Conservation (phyloP, 2,329 filamentous ascomycete genomes). For the Beauveria asiatica region DNA sequence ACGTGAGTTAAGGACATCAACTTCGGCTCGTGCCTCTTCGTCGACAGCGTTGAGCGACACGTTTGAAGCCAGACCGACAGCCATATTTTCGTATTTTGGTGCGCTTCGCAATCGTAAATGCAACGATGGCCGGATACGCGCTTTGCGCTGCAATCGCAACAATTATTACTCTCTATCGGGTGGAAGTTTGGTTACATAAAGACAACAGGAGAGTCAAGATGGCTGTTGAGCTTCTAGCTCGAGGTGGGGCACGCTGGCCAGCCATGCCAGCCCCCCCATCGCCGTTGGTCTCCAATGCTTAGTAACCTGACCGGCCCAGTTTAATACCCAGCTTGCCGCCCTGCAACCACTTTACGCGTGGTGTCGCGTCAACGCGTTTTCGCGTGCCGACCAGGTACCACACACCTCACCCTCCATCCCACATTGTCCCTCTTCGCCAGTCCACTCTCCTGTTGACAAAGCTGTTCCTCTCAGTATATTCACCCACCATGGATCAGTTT, state of each 20-base stretch:
- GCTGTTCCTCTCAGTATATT: not conserved
- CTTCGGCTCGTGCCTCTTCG: constrained; percentile 60
- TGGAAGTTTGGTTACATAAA: not conserved
- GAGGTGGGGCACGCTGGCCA: not conserved
- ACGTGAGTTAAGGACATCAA: constrained; percentile 61
- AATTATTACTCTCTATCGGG: not conserved
- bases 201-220: not conserved
- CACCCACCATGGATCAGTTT: constrained; percentile 55
- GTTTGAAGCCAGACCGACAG: constrained; percentile 36
- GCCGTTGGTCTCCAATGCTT: constrained; percentile 1
- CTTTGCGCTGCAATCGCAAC: not conserved
- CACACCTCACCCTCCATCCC: constrained; percentile 7
- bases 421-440: constrained; percentile 4
- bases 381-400: not conserved
- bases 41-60: constrained; percentile 44
- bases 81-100: constrained; percentile 31
- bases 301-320: not conserved
- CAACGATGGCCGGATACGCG: not conserved
- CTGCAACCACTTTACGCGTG: constrained; percentile 19
- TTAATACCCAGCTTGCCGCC: not conserved
- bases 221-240: not conserved
- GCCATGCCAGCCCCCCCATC: not conserved
- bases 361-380: constrained; percentile 13
- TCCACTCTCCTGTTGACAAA: constrained; percentile 8
- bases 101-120: not conserved